A percentile compares a stretch with the other conserved stretches of the same genome.
These are phyloP conservation scores for Ulota crispa DNA, from an alignment of 225 moss, liverwort and hornwort genomes.

Conservation along the genomic window DNA sequence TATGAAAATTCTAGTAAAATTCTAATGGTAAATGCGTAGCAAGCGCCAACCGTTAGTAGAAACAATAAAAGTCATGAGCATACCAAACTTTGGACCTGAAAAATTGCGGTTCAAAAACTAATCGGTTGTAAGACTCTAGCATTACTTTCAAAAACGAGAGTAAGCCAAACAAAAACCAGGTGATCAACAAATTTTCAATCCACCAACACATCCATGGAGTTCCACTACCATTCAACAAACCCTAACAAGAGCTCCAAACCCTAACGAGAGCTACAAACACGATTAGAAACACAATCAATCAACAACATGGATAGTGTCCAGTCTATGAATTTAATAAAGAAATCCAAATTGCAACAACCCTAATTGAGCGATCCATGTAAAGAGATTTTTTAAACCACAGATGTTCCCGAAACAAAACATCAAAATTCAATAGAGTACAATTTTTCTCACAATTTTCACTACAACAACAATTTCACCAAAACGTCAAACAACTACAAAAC, in stretches of 20 bases:
- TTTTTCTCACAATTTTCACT: neutral
- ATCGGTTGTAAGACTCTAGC: neutral
- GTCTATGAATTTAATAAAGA: too few relatives aligned
- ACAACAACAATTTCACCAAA: neutral
- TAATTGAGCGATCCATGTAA: neutral
- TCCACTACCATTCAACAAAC: slow-evolving; percentile 5
- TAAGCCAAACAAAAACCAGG: neutral
- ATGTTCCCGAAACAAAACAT: neutral
- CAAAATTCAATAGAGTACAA: neutral
- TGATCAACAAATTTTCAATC: neutral
- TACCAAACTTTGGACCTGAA: neutral
- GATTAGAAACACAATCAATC: neutral
- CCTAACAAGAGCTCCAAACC: neutral
- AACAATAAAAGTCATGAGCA: neutral
- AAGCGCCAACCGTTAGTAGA: too few relatives aligned
- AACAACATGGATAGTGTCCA: neutral
- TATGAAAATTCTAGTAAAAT: too few relatives aligned
- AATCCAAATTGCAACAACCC: neutral
- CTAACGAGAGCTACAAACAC: neutral
- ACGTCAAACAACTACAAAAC: neutral
- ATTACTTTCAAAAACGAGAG: neutral
- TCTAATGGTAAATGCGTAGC: too few relatives aligned
- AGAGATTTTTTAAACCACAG: neutral
- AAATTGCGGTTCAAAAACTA: neutral
- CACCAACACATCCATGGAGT: neutral